Evolutionary conservation across 176 grass and related monocot genomes (phyloP).

Genomic region (Cenchrus purpureus): DNA sequence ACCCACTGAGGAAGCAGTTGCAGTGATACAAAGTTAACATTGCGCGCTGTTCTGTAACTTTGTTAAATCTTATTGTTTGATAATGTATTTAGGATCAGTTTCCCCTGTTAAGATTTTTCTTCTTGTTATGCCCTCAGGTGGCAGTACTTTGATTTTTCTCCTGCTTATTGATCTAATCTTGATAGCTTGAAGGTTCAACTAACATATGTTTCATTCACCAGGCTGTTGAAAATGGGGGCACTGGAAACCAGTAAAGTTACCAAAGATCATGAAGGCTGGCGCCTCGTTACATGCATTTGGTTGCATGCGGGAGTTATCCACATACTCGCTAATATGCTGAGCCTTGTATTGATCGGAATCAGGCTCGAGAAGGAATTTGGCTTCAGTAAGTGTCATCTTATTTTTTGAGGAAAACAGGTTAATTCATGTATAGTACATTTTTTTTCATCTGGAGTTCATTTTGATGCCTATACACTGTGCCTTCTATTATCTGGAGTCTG

Average conservation of each 20-base stretch:
- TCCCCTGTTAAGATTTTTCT: conserved; percentile 5
- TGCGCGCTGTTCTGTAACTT: neutral
- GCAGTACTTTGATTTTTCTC: neutral
- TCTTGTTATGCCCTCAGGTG: neutral
- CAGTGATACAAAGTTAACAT: conserved; percentile 2
- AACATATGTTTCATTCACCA: conserved; percentile 46
- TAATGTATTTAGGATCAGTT: neutral
- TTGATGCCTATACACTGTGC: neutral
- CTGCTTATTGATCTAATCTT: neutral
- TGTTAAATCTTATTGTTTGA: conserved; percentile 8
- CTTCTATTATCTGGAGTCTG: neutral
- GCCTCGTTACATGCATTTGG: conserved; percentile 94
- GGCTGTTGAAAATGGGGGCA: conserved; percentile 86
- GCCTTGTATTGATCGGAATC: conserved; percentile 87
- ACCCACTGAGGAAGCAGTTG: neutral
- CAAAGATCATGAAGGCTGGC: conserved; percentile 73
- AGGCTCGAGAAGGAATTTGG: conserved; percentile 95
- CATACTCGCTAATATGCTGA: conserved; percentile 88
- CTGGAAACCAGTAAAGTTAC: conserved; percentile 71
- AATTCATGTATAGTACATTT: neutral
- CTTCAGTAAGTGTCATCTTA: conserved; percentile 59
- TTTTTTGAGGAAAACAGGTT: conserved; percentile 16
- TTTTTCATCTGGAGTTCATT: neutral
- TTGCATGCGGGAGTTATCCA: conserved; percentile 93
- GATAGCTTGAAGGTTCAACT: conserved; percentile 8